Conservation (phyloP, 2,329 filamentous ascomycete species). For the Fusarium verticillioides region DNA sequence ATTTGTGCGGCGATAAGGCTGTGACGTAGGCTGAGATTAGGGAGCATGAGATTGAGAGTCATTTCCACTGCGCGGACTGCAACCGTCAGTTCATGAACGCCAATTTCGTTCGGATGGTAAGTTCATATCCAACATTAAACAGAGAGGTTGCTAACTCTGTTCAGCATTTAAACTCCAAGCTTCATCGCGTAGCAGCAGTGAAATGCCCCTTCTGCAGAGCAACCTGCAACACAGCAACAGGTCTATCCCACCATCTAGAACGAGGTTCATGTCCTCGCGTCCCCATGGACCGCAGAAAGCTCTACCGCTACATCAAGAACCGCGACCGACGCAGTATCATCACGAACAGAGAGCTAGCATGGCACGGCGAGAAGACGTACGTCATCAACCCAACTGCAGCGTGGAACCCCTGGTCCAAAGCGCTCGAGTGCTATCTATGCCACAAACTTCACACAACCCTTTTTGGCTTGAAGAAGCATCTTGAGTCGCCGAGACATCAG, state of each 20-base stretch:
- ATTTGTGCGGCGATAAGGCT: slow-evolving; percentile 35
- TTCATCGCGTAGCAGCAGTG: slow-evolving; percentile 50
- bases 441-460: slow-evolving; percentile 53
- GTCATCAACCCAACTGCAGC: slow-evolving; percentile 51
- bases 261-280: slow-evolving; percentile 61
- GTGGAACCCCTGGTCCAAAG: slow-evolving; percentile 54
- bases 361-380: slow-evolving; percentile 51
- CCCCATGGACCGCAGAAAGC: slow-evolving; percentile 58
- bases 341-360: slow-evolving; percentile 62
- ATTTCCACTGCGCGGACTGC: slow-evolving; percentile 51
- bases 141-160: neutral
- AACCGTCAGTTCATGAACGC: slow-evolving; percentile 46
- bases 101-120: slow-evolving; percentile 34
- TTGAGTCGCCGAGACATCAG: slow-evolving; percentile 60
- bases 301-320: slow-evolving; percentile 59
- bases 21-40: neutral
- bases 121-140: rapidly evolving
- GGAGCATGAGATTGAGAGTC: slow-evolving; percentile 45
- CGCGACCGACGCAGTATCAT: slow-evolving; percentile 61
- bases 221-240: slow-evolving; percentile 61
- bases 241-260: slow-evolving; percentile 67
- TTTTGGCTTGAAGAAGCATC: slow-evolving; percentile 59
- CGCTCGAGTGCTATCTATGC: slow-evolving; percentile 56
- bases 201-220: slow-evolving; percentile 66
- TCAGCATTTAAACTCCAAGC: slow-evolving; percentile 65